Base-by-base conservation (phyloP, 345 rosid species). In the Gossypium longicalyx region DNA sequence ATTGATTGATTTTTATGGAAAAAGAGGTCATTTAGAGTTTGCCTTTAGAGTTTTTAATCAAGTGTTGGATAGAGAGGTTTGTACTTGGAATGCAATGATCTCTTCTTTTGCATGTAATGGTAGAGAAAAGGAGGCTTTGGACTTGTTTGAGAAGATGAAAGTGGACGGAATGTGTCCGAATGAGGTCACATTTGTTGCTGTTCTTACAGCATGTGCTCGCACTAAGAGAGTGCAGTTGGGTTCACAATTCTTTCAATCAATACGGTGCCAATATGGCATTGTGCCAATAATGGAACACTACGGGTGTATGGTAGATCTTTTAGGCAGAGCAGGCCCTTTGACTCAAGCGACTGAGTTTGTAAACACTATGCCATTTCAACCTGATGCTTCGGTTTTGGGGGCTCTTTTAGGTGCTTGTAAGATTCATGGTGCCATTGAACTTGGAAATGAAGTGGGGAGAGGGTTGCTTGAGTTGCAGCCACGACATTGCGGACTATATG, bases 41-140 rank as follows among this genome's bases (percentile, higher is more conserved):
- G 87, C 95, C 0, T 29, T 78, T 17, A 79, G 71, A 27, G 79
- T 87, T 48, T 90, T 89, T 44, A 12, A 74, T 59, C 77, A 34
- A 47, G 76, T 86, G 80, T 57, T 27, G 67, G 71, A 51, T 61
- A 88, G 76, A 67, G 12, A 76, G 66, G 82, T 87, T 66, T 92
- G 86, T 67, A 59, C 87, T 43, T 87, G 93, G 97, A 92, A 92
- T 83, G 92, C 97, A n/a, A 74, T 89, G 77, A 86, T 89, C 47
- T 83, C 82, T 73, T 79, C 86, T 1, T 74, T 92, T 62, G 87
- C 92, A 7, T 83, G 86, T 56, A 85, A 85, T 66, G 87, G 91
- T 16, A 81, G 71, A 76, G 87, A 86, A 75, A 49, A 61, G 54
- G 72, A 79, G 65, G 96, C 91, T 5, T 45, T 90, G 47, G 73